A percentile compares a stretch with the other conserved stretches of the same genome.
phyloP scores from a whole-genome alignment of 331 rosid genomes.

The Rhamnella rubrinervis region DNA sequence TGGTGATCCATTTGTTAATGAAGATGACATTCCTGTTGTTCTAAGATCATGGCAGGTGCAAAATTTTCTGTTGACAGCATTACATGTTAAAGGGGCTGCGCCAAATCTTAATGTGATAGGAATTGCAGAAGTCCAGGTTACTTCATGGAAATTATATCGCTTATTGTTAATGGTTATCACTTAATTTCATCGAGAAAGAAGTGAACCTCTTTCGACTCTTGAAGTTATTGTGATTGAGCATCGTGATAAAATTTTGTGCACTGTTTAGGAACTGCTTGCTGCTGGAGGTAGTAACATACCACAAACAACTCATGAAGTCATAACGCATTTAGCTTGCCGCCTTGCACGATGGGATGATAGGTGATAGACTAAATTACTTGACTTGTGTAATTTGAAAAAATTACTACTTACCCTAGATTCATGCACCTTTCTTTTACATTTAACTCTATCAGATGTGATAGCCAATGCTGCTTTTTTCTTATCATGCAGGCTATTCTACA shows the following conservation, averaged over 20 bases:
- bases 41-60: slow-evolving; percentile 68
- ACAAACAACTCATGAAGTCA: slow-evolving; percentile 44
- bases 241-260: slow-evolving; percentile 1
- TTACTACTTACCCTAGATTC: background rate
- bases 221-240: slow-evolving; percentile 10
- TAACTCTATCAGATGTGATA: no score
- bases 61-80: slow-evolving; percentile 49
- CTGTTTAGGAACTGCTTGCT: slow-evolving; percentile 50
- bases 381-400: background rate
- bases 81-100: slow-evolving; percentile 59
- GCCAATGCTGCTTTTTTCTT: no score
- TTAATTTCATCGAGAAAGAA: background rate
- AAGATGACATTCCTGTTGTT: slow-evolving; percentile 65
- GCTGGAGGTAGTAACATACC: slow-evolving; percentile 51
- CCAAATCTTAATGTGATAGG: slow-evolving; percentile 53
- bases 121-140: slow-evolving; percentile 62
- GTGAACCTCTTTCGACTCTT: background rate
- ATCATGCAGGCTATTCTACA: no score
- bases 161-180: background rate
- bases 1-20: slow-evolving; percentile 52
- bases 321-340: slow-evolving; percentile 49
- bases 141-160: background rate
- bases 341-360: slow-evolving; percentile 74
- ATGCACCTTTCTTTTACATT: no score
- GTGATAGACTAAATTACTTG: slow-evolving; percentile 25